Conservation (phyloP, 345 rosid species). For the Syzygium jambos region DNA sequence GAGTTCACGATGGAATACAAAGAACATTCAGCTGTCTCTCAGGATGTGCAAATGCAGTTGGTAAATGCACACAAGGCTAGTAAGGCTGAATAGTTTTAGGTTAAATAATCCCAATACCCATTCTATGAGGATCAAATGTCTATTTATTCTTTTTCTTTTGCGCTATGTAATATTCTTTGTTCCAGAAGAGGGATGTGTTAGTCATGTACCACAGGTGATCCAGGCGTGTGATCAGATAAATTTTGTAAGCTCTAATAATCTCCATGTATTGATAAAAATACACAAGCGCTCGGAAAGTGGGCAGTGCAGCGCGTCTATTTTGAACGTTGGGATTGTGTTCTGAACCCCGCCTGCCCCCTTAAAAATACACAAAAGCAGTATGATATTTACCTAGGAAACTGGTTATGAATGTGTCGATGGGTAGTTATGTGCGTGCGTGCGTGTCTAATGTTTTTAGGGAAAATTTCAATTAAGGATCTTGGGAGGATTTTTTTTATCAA, state of each 20-base stretch:
- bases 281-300: background rate
- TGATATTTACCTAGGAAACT: background rate
- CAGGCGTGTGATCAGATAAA: background rate
- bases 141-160: background rate
- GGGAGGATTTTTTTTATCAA: too few relatives aligned
- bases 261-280: background rate
- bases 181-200: background rate
- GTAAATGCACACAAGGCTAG: slow-evolving; percentile 63
- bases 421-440: background rate
- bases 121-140: background rate
- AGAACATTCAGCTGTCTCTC: slow-evolving; percentile 79
- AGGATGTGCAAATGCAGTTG: slow-evolving; percentile 78
- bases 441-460: background rate
- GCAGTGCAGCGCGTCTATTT: background rate
- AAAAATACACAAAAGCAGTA: too few relatives aligned
- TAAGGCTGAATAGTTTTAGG: slow-evolving; percentile 27
- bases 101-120: background rate
- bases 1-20: slow-evolving; percentile 99
- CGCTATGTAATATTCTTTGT: background rate
- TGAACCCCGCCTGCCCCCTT: background rate
- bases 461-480: too few relatives aligned
- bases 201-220: background rate
- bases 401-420: background rate
- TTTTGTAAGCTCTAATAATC: background rate
- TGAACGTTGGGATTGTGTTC: background rate